Conservation (phyloP, 1,139 yeast genomes). For the Kodamaea sp. region DNA sequence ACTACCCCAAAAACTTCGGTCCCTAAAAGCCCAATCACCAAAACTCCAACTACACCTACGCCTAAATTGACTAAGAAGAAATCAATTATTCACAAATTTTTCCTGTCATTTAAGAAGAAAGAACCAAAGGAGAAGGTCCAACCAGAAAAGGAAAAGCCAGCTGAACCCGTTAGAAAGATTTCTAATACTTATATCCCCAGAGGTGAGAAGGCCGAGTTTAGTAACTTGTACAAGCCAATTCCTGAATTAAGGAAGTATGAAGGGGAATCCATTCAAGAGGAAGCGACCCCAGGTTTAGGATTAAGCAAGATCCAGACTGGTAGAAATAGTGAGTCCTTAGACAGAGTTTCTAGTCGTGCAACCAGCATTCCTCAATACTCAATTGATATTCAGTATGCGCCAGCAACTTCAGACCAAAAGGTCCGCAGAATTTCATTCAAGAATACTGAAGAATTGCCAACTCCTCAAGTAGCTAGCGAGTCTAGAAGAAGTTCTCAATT, state of each 20-base stretch:
- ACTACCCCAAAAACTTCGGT: not conserved
- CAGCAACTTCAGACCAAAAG: too few species aligned
- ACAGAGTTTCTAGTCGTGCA: not conserved
- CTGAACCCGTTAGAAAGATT: slow-evolving; percentile 12
- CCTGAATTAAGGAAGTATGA: slow-evolving; percentile 17
- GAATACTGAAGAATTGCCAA: too few species aligned
- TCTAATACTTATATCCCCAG: slow-evolving; percentile 22
- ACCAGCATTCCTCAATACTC: slow-evolving; percentile 9
- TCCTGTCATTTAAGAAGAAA: slow-evolving; percentile 17
- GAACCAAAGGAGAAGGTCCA: not conserved
- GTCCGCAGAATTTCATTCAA: too few species aligned
- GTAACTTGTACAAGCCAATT: slow-evolving; percentile 16
- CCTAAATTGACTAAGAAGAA: slow-evolving; percentile 12
- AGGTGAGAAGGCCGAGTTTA: slow-evolving; percentile 19
- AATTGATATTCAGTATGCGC: slow-evolving; percentile 8
- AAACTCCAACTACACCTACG: not conserved
- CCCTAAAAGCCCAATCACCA: not conserved
- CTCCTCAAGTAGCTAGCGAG: too few species aligned
- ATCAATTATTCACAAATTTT: slow-evolving; percentile 23
- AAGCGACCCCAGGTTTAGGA: not conserved
- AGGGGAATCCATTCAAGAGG: slow-evolving; percentile 2
- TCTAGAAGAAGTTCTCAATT: too few species aligned
- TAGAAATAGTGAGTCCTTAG: not conserved
- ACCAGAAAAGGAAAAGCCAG: not conserved
- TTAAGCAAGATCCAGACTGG: not conserved